A percentile compares a stretch with the other conserved stretches of the same genome.
phyloP scores from a whole-genome alignment of 192 early-diverging fungal genomes.

The Linnemannia schmuckeri region DNA sequence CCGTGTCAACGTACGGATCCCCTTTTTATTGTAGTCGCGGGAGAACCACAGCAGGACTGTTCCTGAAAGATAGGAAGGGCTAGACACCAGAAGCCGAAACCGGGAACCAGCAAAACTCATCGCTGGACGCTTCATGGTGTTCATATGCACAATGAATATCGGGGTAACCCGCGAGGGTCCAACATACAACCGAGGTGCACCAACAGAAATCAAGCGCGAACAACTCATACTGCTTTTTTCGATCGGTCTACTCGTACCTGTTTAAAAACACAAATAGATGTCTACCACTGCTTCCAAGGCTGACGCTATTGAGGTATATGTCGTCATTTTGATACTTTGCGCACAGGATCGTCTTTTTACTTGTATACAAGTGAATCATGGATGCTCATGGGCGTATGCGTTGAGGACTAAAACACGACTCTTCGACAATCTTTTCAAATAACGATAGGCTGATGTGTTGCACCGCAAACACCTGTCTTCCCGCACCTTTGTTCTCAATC shows the following conservation, averaged over 20 bases:
- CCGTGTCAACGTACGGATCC: conserved; percentile 40
- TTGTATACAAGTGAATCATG: background rate
- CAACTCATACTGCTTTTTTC: background rate
- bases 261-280: conserved; percentile 29
- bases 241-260: background rate
- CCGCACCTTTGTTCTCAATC: conserved; percentile 80
- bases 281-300: conserved; percentile 46
- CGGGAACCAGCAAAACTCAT: background rate
- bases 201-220: background rate
- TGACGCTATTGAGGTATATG: conserved; percentile 36
- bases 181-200: background rate
- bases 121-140: no score
- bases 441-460: conserved; percentile 62
- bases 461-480: conserved; percentile 65
- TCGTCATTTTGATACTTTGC: background rate
- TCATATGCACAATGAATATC: background rate
- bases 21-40: background rate
- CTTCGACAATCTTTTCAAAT: background rate
- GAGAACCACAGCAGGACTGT: background rate
- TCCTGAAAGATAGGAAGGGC: conserved; percentile 12
- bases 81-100: background rate
- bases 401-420: background rate
- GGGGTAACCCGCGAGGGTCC: background rate
- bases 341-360: background rate
- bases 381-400: background rate